phyloP scores from a whole-genome alignment of 805 yeast genomes.

The Barnettozyma populi region DNA sequence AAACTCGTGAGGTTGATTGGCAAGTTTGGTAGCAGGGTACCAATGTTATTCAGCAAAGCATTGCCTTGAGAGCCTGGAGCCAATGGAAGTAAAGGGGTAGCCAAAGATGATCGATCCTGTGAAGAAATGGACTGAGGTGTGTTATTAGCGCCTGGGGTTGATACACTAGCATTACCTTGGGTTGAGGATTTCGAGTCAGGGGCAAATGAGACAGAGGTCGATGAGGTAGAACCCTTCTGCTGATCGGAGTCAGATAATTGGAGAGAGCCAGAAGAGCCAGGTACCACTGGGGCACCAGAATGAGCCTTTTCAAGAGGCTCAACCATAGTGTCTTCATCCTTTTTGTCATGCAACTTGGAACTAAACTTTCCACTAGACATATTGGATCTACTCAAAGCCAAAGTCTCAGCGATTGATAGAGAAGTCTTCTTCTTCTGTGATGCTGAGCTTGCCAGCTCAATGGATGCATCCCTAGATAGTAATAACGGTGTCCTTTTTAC shows the following conservation, averaged over 20 bases:
- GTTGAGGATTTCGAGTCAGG: background rate
- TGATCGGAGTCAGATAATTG: background rate
- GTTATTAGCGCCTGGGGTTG: background rate
- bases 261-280: background rate
- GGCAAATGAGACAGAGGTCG: background rate
- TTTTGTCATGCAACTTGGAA: conserved; percentile 20
- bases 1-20: conserved; percentile 20
- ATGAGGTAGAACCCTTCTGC: background rate
- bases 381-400: conserved; percentile 47
- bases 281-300: background rate
- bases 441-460: conserved; percentile 21
- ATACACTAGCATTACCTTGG: background rate
- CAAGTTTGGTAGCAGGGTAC: conserved; percentile 20
- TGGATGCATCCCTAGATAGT: conserved; percentile 23
- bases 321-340: conserved; percentile 1
- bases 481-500: conserved; percentile 20
- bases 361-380: conserved; percentile 32
- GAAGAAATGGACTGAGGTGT: background rate
- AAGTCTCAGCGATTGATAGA: conserved; percentile 53
- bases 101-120: background rate
- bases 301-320: background rate
- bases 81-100: conserved; percentile 5
- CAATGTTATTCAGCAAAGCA: conserved; percentile 18
- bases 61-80: conserved; percentile 17
- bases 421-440: conserved; percentile 26